Evolutionary conservation across 2,329 filamentous ascomycete genomes (phyloP).

Genomic region (Emergomyces africanus): DNA sequence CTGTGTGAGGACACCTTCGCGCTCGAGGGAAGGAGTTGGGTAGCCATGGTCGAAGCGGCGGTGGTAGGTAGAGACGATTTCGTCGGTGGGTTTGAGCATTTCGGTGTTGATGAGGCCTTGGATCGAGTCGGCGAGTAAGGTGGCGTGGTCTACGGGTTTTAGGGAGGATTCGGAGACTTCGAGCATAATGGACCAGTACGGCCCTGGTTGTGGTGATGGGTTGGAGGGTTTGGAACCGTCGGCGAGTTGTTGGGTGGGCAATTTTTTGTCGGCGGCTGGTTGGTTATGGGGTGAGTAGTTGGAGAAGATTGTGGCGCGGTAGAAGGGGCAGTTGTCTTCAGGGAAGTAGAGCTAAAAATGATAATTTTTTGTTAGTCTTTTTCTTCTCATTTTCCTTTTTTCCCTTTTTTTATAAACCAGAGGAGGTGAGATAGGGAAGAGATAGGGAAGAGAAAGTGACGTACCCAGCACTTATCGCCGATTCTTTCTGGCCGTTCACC

Average conservation of each 20-base stretch:
- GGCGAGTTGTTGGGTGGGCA: slow-evolving; percentile 73
- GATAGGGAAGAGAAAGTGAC: slow-evolving; percentile 15
- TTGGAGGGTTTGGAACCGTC: slow-evolving; percentile 70
- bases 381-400: no score
- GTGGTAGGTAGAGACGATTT: slow-evolving; percentile 97
- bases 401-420: not conserved
- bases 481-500: slow-evolving; percentile 87
- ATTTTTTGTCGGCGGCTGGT: slow-evolving; percentile 66
- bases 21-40: slow-evolving; percentile 87
- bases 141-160: slow-evolving; percentile 85
- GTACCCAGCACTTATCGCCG: slow-evolving; percentile 96
- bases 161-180: slow-evolving; percentile 91
- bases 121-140: slow-evolving; percentile 79
- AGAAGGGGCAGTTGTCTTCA: slow-evolving; percentile 97
- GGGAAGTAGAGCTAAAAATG: slow-evolving; percentile 75
- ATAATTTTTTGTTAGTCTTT: not conserved
- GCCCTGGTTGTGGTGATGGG: slow-evolving; percentile 59
- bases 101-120: slow-evolving; percentile 96
- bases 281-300: slow-evolving; percentile 99
- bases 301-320: slow-evolving; percentile 98
- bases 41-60: slow-evolving; percentile 97
- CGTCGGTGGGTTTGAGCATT: slow-evolving; percentile 81
- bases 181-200: slow-evolving; percentile 99
- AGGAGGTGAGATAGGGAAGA: not conserved
- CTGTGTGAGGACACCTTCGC: slow-evolving; percentile 85